Conservation (phyloP, 2,329 filamentous ascomycete genomes). For the Curvularia sp. region DNA sequence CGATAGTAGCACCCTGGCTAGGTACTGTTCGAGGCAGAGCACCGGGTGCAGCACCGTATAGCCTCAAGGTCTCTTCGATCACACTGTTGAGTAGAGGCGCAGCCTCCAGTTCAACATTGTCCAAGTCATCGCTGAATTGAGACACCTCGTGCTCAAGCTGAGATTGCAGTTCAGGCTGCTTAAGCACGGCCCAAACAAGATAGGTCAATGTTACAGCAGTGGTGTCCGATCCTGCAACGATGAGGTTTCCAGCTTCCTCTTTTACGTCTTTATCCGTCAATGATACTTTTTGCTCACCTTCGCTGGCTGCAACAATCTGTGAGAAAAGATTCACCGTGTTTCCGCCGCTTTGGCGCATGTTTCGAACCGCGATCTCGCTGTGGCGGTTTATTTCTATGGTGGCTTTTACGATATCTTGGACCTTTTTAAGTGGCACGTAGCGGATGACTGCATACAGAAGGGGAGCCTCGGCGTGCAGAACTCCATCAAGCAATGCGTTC, state of each 20-base stretch:
- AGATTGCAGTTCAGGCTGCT: slow-evolving; percentile 27
- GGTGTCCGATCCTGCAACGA: slow-evolving; percentile 47
- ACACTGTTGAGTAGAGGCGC: slow-evolving; percentile 46
- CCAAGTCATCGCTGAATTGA: slow-evolving; percentile 24
- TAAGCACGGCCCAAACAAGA: slow-evolving; percentile 43
- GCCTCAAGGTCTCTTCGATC: slow-evolving; percentile 50
- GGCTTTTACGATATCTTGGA: too few species aligned
- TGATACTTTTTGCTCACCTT: too few species aligned
- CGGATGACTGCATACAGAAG: too few species aligned
- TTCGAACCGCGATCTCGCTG: too few species aligned
- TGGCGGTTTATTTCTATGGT: too few species aligned
- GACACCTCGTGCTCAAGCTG: slow-evolving; percentile 35
- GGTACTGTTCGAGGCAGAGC: slow-evolving; percentile 48
- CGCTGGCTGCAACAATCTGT: too few species aligned
- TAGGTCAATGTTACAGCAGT: slow-evolving; percentile 46
- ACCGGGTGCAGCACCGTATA: slow-evolving; percentile 48
- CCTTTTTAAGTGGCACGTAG: too few species aligned
- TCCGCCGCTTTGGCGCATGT: too few species aligned
- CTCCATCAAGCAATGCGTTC: too few species aligned
- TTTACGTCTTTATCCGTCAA: too few species aligned
- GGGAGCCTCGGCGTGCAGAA: too few species aligned
- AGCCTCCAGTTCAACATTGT: slow-evolving; percentile 34
- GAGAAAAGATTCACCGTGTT: too few species aligned
- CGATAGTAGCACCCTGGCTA: slow-evolving; percentile 40
- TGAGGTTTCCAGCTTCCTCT: slow-evolving; percentile 38